A percentile compares a stretch with the other conserved stretches of the same genome.
These are phyloP conservation scores for Tillandsia fasciculata DNA, from an alignment of 176 grass and related monocot species.

Conservation along the genomic window DNA sequence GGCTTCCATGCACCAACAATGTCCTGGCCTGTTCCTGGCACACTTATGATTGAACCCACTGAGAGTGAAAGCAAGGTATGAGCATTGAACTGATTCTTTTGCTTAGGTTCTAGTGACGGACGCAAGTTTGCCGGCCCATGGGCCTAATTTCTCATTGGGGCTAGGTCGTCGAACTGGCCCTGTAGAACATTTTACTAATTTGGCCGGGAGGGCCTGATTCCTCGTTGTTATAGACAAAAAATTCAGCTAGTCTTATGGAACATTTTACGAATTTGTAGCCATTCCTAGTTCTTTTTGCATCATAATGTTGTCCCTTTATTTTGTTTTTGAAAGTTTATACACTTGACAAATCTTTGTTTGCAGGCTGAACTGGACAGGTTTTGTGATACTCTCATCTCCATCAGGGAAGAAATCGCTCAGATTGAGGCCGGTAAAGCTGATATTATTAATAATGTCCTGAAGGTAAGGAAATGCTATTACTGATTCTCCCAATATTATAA, in stretches of 20 bases:
- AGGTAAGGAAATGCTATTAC: constrained; percentile 34
- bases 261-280: too few relatives aligned
- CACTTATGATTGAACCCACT: constrained; percentile 99
- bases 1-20: constrained; percentile 96
- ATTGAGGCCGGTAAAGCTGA: constrained; percentile 89
- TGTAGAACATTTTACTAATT: too few relatives aligned
- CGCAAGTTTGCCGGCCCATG: too few relatives aligned
- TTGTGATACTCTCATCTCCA: constrained; percentile 96
- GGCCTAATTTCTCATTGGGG: too few relatives aligned
- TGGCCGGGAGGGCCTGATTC: too few relatives aligned
- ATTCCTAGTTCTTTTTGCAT: neutral
- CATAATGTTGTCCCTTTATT: constrained; percentile 5
- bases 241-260: too few relatives aligned
- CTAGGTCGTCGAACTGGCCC: too few relatives aligned
- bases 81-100: constrained; percentile 7
- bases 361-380: constrained; percentile 97
- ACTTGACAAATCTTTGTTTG: constrained; percentile 25
- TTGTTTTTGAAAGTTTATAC: constrained; percentile 15
- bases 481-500: neutral
- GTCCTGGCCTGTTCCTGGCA: constrained; percentile 99
- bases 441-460: constrained; percentile 79
- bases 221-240: too few relatives aligned
- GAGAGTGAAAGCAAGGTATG: constrained; percentile 98
- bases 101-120: too few relatives aligned
- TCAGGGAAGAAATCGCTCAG: constrained; percentile 84